phyloP scores from a whole-genome alignment of 2,329 filamentous ascomycete genomes.

The Talaromyces sp. region DNA sequence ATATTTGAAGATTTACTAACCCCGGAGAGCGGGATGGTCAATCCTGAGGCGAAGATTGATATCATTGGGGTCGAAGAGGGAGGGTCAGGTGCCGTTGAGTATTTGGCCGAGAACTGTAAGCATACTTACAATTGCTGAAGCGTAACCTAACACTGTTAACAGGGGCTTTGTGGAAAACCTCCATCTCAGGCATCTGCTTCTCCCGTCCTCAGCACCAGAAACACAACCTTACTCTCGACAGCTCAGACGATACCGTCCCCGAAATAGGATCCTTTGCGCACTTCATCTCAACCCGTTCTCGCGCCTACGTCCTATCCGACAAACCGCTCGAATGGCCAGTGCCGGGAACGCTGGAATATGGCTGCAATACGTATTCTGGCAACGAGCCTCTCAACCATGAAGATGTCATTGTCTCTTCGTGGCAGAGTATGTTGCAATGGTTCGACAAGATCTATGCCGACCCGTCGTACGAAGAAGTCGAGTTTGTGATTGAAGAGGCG shows the following conservation, averaged over 20 bases:
- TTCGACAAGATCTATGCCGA: slow-evolving; percentile 56
- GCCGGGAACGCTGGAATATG: slow-evolving; percentile 52
- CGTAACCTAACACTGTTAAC: not conserved
- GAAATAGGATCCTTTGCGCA: slow-evolving; percentile 24
- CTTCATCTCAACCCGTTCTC: slow-evolving; percentile 51
- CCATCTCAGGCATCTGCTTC: slow-evolving; percentile 41
- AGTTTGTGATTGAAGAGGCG: slow-evolving; percentile 26
- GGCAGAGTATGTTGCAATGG: slow-evolving; percentile 57
- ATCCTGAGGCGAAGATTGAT: slow-evolving; percentile 57
- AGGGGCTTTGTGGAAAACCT: slow-evolving; percentile 40
- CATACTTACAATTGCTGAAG: not conserved
- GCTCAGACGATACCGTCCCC: not conserved
- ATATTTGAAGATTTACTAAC: slow-evolving; percentile 63
- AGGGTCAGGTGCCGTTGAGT: slow-evolving; percentile 55
- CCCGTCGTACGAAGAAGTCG: slow-evolving; percentile 38
- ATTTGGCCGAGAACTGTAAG: slow-evolving; percentile 56
- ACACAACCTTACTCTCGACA: slow-evolving; percentile 21
- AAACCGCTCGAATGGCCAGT: slow-evolving; percentile 54
- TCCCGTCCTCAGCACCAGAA: slow-evolving; percentile 36
- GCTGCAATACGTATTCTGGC: slow-evolving; percentile 67
- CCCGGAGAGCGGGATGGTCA: slow-evolving; percentile 40
- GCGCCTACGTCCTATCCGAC: slow-evolving; percentile 58
- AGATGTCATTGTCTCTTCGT: slow-evolving; percentile 57
- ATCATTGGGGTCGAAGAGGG: slow-evolving; percentile 69
- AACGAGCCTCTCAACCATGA: slow-evolving; percentile 60